A percentile compares a stretch with the other conserved stretches of the same genome.
phyloP scores from a whole-genome alignment of 192 early-diverging fungal species.

The Dissophora ornata region DNA sequence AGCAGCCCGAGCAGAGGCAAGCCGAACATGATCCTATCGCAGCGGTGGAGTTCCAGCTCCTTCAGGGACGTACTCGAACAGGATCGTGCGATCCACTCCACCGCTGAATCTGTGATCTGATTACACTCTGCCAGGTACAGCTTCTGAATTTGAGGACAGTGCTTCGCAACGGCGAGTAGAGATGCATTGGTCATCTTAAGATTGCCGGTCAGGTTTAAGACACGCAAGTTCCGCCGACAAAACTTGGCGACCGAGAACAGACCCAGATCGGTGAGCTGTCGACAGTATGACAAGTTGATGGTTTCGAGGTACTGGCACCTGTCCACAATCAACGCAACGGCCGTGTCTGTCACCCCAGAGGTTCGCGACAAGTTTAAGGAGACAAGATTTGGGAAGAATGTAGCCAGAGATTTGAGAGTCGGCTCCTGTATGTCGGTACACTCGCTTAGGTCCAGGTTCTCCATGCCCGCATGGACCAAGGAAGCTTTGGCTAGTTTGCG shows the following conservation, averaged over 20 bases:
- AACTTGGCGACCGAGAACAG: conserved; percentile 47
- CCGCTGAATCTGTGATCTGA: conserved; percentile 55
- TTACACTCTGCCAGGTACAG: conserved; percentile 61
- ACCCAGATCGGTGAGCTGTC: conserved; percentile 36
- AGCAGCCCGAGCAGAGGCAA: conserved; percentile 26
- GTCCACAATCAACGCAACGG: conserved; percentile 43
- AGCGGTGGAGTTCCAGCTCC: conserved; percentile 47
- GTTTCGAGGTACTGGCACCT: conserved; percentile 40
- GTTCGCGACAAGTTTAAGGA: conserved; percentile 38
- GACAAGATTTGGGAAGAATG: conserved; percentile 37
- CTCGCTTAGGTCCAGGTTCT: conserved; percentile 37
- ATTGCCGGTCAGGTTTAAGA: conserved; percentile 56
- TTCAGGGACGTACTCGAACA: conserved; percentile 36
- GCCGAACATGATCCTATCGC: conserved; percentile 43
- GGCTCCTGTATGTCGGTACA: conserved; percentile 47
- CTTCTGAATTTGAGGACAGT: conserved; percentile 57
- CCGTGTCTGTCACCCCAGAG: conserved; percentile 41
- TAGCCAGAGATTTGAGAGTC: conserved; percentile 17
- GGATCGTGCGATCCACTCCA: conserved; percentile 52
- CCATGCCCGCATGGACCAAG: conserved; percentile 17
- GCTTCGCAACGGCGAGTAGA: conserved; percentile 51
- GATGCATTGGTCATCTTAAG: conserved; percentile 60
- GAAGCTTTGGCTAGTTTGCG: conserved; percentile 22
- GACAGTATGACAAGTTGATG: conserved; percentile 40
- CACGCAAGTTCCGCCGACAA: conserved; percentile 42